Evolutionary conservation across 148 eudicot species (phyloP), one percentile per base, ranked within the genome.

Genomic region (Vaccinium macrocarpon): DNA sequence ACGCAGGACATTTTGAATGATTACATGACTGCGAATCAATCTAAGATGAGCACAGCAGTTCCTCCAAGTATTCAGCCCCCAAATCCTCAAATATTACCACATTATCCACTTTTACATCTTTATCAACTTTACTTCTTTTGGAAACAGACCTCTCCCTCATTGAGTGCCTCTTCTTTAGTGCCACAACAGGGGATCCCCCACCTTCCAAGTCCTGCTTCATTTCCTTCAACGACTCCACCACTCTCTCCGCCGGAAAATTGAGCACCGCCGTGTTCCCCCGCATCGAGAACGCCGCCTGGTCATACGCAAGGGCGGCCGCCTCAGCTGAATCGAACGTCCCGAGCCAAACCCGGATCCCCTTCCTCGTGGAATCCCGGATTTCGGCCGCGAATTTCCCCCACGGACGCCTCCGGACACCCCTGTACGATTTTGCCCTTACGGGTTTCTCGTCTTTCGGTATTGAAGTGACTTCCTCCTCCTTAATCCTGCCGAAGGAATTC

Each of bases 31-130:
- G 4, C 5, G 13, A 75, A 75, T 5, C 4, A 38, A 6, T 2
- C 42, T 53, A 52, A 61, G 12, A 82, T 16, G 76, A 82, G 51
- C 87, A 70, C 48, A 92, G 80, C 14, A 92, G 81, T 23, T 89
- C 88, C 42, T 92, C 95, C 66, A 92, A 84, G 83, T 87, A 92
- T 53, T 92, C 95, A 77, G 86, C 89, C 13, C 95, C 95, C 85
- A 92, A 90, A 80, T 92, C 95, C 86, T 92, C 92, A n/a, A 92
- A 86, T 10, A 90, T 89, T n/a, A 92, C 89, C 81, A 52, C 62
- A 51, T 11, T 49, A 16, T 35, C 27, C 25, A 51, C 21, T 49
- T 81, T 73, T 50, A 70, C 68, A 82, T 90, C 71, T 53, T 23
- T 76, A 10, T 42, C 21, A 57, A 56, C 25, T 27, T n/a, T 76